phyloP scores from a whole-genome alignment of 2,329 filamentous ascomycete genomes.

The Thelonectria blattea region DNA sequence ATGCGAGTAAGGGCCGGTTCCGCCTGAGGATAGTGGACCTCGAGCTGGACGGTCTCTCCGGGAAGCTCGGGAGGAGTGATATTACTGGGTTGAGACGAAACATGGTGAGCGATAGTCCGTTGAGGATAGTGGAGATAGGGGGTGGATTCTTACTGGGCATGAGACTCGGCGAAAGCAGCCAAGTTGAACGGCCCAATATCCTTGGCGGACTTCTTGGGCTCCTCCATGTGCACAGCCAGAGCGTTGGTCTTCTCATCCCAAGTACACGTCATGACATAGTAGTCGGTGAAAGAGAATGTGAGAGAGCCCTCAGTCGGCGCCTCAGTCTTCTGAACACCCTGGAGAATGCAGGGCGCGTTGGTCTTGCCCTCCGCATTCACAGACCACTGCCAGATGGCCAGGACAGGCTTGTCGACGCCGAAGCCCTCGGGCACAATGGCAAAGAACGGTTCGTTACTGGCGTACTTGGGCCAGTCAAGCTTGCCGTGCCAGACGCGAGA shows the following conservation, averaged over 20 bases:
- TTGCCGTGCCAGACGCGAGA: constrained; percentile 31
- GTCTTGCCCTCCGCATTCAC: constrained; percentile 4
- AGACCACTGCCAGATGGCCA: constrained; percentile 29
- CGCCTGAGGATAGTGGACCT: constrained; percentile 21
- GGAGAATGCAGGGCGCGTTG: constrained; percentile 16
- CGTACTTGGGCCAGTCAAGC: constrained; percentile 22
- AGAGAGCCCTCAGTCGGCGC: background rate
- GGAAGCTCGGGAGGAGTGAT: constrained; percentile 11
- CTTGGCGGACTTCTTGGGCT: background rate
- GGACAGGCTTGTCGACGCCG: constrained; percentile 26
- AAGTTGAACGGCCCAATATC: constrained; percentile 17
- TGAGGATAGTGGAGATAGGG: no score
- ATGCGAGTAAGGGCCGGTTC: constrained; percentile 22
- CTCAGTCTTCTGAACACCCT: constrained; percentile 1
- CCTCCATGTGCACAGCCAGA: constrained; percentile 17
- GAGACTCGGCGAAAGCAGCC: constrained; percentile 18
- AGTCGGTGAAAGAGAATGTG: constrained; percentile 20
- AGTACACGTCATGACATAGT: constrained; percentile 24
- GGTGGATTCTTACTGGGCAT: constrained; percentile 21
- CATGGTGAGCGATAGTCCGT: no score
- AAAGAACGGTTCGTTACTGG: constrained; percentile 22
- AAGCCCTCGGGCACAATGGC: constrained; percentile 31
- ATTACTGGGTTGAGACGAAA: no score
- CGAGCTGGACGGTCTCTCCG: constrained; percentile 17
- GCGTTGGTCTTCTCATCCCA: constrained; percentile 23